Conservation (phyloP, 495 filamentous ascomycete species). For the Penicillium psychrofluorescens region DNA sequence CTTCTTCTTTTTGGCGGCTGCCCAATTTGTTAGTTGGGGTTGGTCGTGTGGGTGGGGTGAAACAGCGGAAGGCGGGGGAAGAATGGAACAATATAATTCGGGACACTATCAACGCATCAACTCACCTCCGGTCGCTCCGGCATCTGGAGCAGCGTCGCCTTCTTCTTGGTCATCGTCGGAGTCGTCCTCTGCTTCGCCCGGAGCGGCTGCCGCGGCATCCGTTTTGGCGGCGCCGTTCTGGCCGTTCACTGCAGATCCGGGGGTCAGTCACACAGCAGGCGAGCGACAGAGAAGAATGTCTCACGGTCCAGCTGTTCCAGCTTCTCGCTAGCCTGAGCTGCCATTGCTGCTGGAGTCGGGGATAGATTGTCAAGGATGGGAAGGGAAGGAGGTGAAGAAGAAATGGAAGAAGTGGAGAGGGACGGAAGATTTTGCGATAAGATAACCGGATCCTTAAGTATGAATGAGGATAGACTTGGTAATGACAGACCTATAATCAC, state of each 20-base stretch:
- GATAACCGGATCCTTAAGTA: no score
- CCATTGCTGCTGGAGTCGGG: conserved; percentile 31
- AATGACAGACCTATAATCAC: no score
- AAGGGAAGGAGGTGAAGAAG: neutral
- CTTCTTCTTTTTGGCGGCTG: conserved; percentile 70
- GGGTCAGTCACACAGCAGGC: conserved; percentile 11
- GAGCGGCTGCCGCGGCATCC: conserved; percentile 25
- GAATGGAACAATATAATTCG: neutral
- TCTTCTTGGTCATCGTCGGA: conserved; percentile 58
- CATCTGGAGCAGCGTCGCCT: conserved; percentile 31
- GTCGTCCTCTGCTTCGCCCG: conserved; percentile 53
- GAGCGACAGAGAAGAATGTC: conserved; percentile 5
- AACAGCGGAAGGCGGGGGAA: neutral
- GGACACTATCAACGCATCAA: neutral
- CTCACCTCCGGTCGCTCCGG: conserved; percentile 38
- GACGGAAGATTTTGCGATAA: no score
- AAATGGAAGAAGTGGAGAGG: neutral
- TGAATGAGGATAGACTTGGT: no score
- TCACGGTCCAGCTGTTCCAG: conserved; percentile 46
- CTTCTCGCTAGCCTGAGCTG: conserved; percentile 44
- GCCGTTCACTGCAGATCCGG: conserved; percentile 32
- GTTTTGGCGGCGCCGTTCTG: conserved; percentile 38
- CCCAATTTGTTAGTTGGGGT: neutral
- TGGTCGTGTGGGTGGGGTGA: neutral
- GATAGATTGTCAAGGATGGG: neutral